Conservation (phyloP, 306 rosid species). For the Pterocarpus macrocarpus region DNA sequence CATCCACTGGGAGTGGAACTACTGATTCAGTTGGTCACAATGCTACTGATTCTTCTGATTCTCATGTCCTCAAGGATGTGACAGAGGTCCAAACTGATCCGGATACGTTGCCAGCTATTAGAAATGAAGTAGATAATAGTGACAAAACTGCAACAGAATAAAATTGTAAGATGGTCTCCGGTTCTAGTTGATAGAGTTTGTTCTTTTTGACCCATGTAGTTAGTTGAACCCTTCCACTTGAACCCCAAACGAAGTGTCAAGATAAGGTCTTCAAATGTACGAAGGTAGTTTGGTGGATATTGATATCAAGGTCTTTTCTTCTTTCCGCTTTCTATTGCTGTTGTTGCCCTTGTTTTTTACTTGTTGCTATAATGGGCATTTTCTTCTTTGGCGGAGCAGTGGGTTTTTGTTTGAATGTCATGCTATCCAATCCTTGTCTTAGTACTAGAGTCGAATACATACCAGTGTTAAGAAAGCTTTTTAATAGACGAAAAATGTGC, state of each 20-base stretch:
- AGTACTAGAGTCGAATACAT: background rate
- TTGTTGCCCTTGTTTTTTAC: background rate
- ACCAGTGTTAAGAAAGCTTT: background rate
- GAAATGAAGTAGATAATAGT: constrained; percentile 56
- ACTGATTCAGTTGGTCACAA: constrained; percentile 58
- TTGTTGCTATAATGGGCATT: too few species aligned
- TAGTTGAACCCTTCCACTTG: constrained; percentile 38
- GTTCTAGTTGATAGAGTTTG: constrained; percentile 31
- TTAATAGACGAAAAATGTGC: background rate
- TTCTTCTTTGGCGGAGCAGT: too few species aligned
- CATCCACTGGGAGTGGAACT: constrained; percentile 45
- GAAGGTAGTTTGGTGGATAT: constrained; percentile 52
- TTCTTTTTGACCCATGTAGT: constrained; percentile 39
- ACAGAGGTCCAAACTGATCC: constrained; percentile 62
- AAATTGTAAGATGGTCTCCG: constrained; percentile 18
- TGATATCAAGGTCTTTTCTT: constrained; percentile 38
- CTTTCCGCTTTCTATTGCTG: constrained; percentile 35
- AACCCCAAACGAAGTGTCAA: constrained; percentile 17
- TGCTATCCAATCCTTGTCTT: background rate
- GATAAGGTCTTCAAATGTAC: constrained; percentile 45
- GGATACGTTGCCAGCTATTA: constrained; percentile 62
- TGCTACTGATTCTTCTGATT: constrained; percentile 68
- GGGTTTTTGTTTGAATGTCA: background rate
- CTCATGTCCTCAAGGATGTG: constrained; percentile 55
- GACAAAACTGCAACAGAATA: constrained; percentile 67